Percentiles rank a stretch among this genome's conserved stretches.
phyloP scores from a whole-genome alignment of 441 rosid genomes.

The Mallotus japonicus region DNA sequence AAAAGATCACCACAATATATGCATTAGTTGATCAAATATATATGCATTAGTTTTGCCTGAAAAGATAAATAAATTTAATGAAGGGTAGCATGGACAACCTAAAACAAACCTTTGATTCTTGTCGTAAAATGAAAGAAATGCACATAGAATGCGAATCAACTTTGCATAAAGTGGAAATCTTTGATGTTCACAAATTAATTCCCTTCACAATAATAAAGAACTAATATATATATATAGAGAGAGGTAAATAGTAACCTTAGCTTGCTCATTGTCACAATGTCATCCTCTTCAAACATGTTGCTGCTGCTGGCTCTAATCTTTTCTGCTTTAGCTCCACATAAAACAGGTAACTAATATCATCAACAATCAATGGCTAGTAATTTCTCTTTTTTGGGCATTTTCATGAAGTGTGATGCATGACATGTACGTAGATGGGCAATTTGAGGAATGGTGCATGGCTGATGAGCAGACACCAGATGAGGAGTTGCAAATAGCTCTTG shows the following conservation, averaged over 20 bases:
- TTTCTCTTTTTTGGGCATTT: not conserved
- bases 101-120: slow-evolving; percentile 6
- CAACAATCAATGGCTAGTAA: not conserved
- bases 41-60: too few species aligned
- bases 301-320: slow-evolving; percentile 26
- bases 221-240: not conserved
- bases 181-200: not conserved
- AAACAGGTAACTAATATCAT: slow-evolving; percentile 31
- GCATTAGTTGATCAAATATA: too few species aligned
- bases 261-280: slow-evolving; percentile 23
- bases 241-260: not conserved
- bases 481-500: slow-evolving; percentile 48
- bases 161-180: slow-evolving; percentile 33
- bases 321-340: slow-evolving; percentile 16
- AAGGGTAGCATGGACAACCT: slow-evolving; percentile 7
- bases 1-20: too few species aligned
- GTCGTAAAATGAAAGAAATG: slow-evolving; percentile 37
- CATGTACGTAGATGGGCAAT: slow-evolving; percentile 30
- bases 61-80: not conserved
- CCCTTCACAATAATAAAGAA: not conserved
- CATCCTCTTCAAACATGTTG: slow-evolving; percentile 15
- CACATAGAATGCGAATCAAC: slow-evolving; percentile 23
- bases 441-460: slow-evolving; percentile 65
- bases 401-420: too few species aligned
- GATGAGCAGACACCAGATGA: slow-evolving; percentile 56